phyloP scores from a whole-genome alignment of 2,329 filamentous ascomycete species.

The Xylariales sp. region DNA sequence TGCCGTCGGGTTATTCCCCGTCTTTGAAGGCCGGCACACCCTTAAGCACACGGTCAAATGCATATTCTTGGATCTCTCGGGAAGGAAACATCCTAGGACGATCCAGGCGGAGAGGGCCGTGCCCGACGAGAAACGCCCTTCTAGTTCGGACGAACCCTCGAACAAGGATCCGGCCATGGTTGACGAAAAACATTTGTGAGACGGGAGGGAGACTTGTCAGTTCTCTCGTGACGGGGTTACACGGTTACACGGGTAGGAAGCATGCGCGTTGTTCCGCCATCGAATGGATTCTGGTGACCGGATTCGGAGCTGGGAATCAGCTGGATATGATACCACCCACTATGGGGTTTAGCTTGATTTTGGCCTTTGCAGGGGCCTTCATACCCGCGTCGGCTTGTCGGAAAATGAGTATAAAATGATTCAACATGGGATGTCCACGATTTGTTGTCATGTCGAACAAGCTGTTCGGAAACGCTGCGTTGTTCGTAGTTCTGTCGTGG shows the following conservation, averaged over 20 bases:
- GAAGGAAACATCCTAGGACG: conserved; percentile 51
- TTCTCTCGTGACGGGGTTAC: neutral
- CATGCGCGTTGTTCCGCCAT: too few relatives aligned
- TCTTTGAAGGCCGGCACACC: conserved; percentile 81
- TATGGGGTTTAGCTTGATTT: too few relatives aligned
- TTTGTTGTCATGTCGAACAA: too few relatives aligned
- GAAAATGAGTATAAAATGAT: too few relatives aligned
- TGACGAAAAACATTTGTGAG: conserved; percentile 24
- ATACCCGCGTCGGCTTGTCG: too few relatives aligned
- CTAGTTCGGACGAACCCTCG: conserved; percentile 35
- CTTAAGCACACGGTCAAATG: conserved; percentile 69
- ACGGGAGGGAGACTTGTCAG: neutral
- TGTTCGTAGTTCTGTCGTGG: too few relatives aligned
- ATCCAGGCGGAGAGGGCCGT: conserved; percentile 47
- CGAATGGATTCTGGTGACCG: neutral
- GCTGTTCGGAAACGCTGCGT: too few relatives aligned
- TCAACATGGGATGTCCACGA: too few relatives aligned
- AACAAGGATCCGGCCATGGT: conserved; percentile 31
- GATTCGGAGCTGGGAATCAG: neutral
- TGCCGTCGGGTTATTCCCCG: conserved; percentile 82
- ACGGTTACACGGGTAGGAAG: neutral
- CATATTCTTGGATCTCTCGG: conserved; percentile 70
- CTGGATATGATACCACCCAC: too few relatives aligned
- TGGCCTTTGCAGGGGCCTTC: too few relatives aligned
- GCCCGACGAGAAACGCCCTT: conserved; percentile 36